These are phyloP conservation scores for Hypoxylon trugodes DNA, from an alignment of 495 filamentous ascomycete species.

Conservation along the genomic window DNA sequence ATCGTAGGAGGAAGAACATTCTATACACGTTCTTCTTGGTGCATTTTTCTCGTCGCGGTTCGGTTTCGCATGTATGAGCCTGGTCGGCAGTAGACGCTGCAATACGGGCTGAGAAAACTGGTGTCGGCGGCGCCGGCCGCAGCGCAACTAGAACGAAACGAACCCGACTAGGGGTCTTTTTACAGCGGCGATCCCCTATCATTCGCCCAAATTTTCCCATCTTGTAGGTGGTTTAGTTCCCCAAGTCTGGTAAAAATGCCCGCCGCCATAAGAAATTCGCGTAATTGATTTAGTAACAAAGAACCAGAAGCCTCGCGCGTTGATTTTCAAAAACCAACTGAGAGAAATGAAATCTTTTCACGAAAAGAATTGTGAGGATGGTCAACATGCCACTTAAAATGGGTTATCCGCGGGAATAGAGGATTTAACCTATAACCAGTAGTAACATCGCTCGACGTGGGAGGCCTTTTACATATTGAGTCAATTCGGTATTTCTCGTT, in stretches of 20 bases:
- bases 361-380: neutral
- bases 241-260: neutral
- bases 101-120: neutral
- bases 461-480: neutral
- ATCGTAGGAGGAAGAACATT: no score
- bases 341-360: neutral
- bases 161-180: slow-evolving; percentile 5
- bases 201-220: slow-evolving; percentile 11
- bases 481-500: neutral
- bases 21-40: no score
- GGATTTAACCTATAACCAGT: slow-evolving; percentile 8
- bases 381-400: slow-evolving; percentile 12
- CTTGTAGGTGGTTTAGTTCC: neutral
- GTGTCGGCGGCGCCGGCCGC: slow-evolving; percentile 30
- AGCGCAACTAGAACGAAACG: slow-evolving; percentile 4
- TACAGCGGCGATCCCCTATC: slow-evolving; percentile 5
- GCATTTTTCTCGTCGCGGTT: no score
- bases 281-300: neutral
- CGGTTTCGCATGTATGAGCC: neutral
- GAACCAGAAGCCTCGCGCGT: neutral
- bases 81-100: slow-evolving; percentile 7
- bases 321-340: neutral
- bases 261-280: neutral
- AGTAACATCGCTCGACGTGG: neutral
- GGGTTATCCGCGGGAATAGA: slow-evolving; percentile 1